These are phyloP conservation scores for Paramecium sexaurelia DNA, from an alignment of 73 alveolate genomes.

Conservation along the genomic window DNA sequence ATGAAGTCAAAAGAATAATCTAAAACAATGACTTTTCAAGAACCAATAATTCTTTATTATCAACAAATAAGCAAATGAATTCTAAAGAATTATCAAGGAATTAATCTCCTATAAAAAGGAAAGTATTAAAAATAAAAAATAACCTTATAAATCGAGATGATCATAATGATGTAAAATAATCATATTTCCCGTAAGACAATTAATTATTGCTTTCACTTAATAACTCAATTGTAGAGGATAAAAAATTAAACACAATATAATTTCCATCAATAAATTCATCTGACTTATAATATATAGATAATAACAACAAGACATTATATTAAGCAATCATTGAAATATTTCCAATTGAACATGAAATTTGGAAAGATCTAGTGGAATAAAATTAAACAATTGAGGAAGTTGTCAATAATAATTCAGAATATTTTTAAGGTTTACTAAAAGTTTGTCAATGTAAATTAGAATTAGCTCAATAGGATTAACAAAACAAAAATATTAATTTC, in stretches of 20 bases:
- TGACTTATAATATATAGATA: not conserved
- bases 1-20: not conserved
- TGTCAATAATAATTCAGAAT: not conserved
- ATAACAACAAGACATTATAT: not conserved
- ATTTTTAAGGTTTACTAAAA: not conserved
- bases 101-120: not conserved
- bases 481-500: not conserved
- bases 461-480: not conserved
- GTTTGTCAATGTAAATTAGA: not conserved
- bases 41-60: not conserved
- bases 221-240: not conserved
- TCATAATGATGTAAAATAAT: not conserved
- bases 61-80: not conserved
- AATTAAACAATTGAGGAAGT: constrained; percentile 16
- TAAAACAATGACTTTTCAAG: not conserved
- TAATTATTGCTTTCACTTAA: not conserved
- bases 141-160: not conserved
- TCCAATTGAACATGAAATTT: not conserved
- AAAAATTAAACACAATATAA: not conserved
- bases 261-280: not conserved
- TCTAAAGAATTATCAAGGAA: constrained; percentile 1
- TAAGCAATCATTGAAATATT: not conserved
- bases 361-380: not conserved
- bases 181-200: not conserved
- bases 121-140: not conserved